phyloP scores from a whole-genome alignment of 2,329 filamentous ascomycete species.

The Tolypocladium tropicale region DNA sequence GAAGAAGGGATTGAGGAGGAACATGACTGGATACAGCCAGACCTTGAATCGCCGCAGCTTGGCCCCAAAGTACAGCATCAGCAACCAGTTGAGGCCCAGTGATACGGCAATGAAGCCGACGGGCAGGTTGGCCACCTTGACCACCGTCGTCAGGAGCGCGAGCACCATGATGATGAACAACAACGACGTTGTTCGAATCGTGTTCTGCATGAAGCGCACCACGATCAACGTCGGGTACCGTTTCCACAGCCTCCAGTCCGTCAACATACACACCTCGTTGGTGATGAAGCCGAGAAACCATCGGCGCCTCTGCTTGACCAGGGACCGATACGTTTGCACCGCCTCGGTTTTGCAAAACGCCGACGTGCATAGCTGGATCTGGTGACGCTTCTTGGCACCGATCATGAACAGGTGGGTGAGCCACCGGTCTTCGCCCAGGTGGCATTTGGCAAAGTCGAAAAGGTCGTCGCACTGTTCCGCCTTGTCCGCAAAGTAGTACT shows the following conservation, averaged over 20 bases:
- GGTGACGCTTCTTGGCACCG: slow-evolving; percentile 81
- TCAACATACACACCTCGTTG: slow-evolving; percentile 97
- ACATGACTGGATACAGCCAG: slow-evolving; percentile 93
- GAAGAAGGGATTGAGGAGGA: slow-evolving; percentile 88
- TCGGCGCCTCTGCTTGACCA: slow-evolving; percentile 87
- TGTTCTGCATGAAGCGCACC: slow-evolving; percentile 91
- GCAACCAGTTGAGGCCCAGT: slow-evolving; percentile 81
- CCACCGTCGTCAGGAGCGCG: slow-evolving; percentile 75
- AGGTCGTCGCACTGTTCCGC: slow-evolving; percentile 91
- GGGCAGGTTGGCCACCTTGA: slow-evolving; percentile 67
- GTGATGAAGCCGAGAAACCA: slow-evolving; percentile 98
- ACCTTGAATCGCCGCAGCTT: slow-evolving; percentile 86
- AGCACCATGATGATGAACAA: slow-evolving; percentile 92
- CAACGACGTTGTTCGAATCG: slow-evolving; percentile 85
- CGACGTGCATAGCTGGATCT: slow-evolving; percentile 95
- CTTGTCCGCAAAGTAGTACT: slow-evolving; percentile 97
- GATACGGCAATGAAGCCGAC: slow-evolving; percentile 92
- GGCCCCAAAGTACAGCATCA: slow-evolving; percentile 93
- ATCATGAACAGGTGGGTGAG: slow-evolving; percentile 99
- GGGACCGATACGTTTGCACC: slow-evolving; percentile 73
- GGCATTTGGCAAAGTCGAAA: slow-evolving; percentile 93
- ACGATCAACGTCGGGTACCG: slow-evolving; percentile 79
- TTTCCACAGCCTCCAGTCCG: slow-evolving; percentile 83
- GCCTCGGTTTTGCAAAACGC: slow-evolving; percentile 98
- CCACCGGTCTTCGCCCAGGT: slow-evolving; percentile 93